Evolutionary conservation across 441 rosid species (phyloP), one percentile per base, ranked within the genome.

Genomic region (Manihot esculenta): DNA sequence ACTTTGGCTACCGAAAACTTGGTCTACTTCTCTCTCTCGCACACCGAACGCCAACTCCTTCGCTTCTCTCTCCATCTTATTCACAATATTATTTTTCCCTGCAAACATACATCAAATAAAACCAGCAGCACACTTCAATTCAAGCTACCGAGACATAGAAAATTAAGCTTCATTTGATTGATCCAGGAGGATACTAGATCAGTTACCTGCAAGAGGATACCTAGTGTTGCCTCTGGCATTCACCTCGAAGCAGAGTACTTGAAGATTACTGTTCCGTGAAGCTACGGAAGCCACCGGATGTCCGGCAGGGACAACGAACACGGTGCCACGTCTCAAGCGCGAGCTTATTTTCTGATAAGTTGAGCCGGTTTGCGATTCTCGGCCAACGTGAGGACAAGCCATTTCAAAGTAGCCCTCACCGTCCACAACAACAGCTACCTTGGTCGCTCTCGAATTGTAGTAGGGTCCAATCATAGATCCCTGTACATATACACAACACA

Each of bases 391-490:
- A 1, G 88, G 88, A 26, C 90, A 86, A 0, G 80, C 84, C 78
- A 86, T 85, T 76, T 88, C 89, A 15, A 85, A 23, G 72, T 60
- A 50, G 11, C 90, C 90, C 20, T 81, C 80, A 0, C 89, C 86
- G 0, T 79, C 66, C 7, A 79, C 33, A n/a, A 81, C 83, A 5
- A 78, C 15, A 0, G 78, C 48, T 64, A 86, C 77, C 69, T 81
- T 81, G 10, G 84, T 86, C 13, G 89, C 75, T 75, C 60, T 77
- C 3, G 88, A 82, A 79, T 86, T 83, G 76, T 71, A 88, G 35
- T 9, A 78, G 1, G 84, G 86, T 51, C 76, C 85, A 5, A 42
- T 5, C 88, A 86, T 86, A 2, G 79, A 73, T 30, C 89, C 89
- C 88, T 85, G 15, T 20, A 55, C 14, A 18, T 13, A 35, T 18